phyloP scores from a whole-genome alignment of 371 early-diverging fungal species.

The Apophysomyces variabilis region DNA sequence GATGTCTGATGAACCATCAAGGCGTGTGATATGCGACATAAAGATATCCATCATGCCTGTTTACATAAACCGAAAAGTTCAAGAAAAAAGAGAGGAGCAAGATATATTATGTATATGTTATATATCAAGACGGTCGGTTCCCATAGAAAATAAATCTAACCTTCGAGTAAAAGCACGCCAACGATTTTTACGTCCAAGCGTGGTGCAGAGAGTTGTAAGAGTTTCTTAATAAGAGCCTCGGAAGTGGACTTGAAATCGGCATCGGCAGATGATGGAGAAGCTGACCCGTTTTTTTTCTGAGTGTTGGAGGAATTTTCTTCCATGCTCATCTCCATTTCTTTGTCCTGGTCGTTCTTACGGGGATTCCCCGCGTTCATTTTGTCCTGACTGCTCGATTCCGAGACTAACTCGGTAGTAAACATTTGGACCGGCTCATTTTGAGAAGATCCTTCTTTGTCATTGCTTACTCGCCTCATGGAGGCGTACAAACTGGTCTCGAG shows the following conservation, averaged over 20 bases:
- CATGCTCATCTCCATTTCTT: too few relatives aligned
- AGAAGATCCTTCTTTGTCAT: constrained; percentile 1
- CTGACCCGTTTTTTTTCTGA: constrained; percentile 2
- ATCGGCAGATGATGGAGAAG: constrained; percentile 14
- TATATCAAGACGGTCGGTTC: neutral
- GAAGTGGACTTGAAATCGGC: constrained; percentile 46
- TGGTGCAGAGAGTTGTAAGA: constrained; percentile 43
- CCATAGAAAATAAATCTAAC: constrained; percentile 21
- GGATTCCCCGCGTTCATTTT: neutral
- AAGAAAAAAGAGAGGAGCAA: too few relatives aligned
- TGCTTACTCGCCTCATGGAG: constrained; percentile 6
- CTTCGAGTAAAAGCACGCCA: constrained; percentile 49
- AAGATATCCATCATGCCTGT: constrained; percentile 54
- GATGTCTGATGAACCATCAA: constrained; percentile 14
- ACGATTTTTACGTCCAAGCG: constrained; percentile 49
- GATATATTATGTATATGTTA: neutral
- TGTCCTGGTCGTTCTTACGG: neutral
- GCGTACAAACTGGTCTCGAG: neutral
- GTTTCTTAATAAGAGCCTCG: constrained; percentile 40
- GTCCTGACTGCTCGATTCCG: neutral
- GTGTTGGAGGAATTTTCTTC: neutral
- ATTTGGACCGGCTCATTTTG: neutral
- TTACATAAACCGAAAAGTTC: neutral
- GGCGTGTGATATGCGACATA: constrained; percentile 45
- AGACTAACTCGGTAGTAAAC: neutral